Evolutionary conservation across 331 rosid species (phyloP), one percentile per base, ranked within the genome.

Genomic region (Pyracantha coccinea): DNA sequence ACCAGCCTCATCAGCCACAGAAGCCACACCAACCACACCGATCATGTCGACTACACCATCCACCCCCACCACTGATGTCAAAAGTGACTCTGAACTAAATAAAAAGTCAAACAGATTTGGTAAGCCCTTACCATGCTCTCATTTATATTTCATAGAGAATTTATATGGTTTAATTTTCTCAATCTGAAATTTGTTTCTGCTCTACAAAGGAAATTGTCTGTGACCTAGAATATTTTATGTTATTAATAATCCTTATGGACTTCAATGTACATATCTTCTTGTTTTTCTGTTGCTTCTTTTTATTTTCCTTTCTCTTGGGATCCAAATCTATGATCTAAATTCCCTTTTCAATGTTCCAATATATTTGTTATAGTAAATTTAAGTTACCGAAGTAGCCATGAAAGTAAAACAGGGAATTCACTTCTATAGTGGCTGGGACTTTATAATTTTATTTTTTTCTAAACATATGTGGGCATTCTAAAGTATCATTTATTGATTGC

Each of bases 31-130:
- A 52, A 71, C 86, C 65, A 65, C 66, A 20, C 29, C 66, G 2
- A 28, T 19, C 31, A 57, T 28, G 0, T 10, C 62, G 13, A 25
- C 75, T 23, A 3, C 25, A 17, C 15, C 69, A 11, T 17, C 29
- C 29, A 27, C 69, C 23, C 59, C 77, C 20, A 3, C 47, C 66
- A 44, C 83, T 70, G 80, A 73, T 85, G 77, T 71, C 76, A 82
- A 75, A 66, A 83, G 77, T 35, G 86, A 83, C 75, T 68, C 74
- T 57, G 88, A 86, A 83, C 79, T 41, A 38, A 77, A 81, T 71
- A 71, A 64, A 4, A 89, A 92, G 79, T 64, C 89, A 2, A 89
- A 89, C 79, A 86, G 59, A 78, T 79, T 80, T 69, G 97, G 99
- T 94, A 91, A 82, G 69, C 58, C 74, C 63, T 17, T 27, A 32